phyloP scores from a whole-genome alignment of 192 early-diverging fungal species.

The Gryganskiella cystojenkinii region DNA sequence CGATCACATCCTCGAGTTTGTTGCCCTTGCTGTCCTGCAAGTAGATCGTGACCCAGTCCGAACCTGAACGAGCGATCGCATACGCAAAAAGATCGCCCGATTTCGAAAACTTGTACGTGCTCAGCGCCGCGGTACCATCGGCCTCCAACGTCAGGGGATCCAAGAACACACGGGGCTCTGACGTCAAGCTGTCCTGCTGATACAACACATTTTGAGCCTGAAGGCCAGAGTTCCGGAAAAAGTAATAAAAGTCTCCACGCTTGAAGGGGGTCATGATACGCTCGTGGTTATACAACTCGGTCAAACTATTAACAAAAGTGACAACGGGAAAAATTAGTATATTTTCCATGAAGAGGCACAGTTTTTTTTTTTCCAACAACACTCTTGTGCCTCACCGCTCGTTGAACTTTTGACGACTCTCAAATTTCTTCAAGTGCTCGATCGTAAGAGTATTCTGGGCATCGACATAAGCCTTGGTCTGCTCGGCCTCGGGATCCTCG shows the following conservation, averaged over 20 bases:
- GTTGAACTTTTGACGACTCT: slow-evolving; percentile 23
- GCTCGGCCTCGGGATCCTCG: slow-evolving; percentile 70
- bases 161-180: slow-evolving; percentile 52
- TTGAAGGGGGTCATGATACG: slow-evolving; percentile 64
- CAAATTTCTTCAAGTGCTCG: slow-evolving; percentile 58
- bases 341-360: no score
- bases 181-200: slow-evolving; percentile 54
- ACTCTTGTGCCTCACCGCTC: no score
- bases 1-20: slow-evolving; percentile 44
- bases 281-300: slow-evolving; percentile 66
- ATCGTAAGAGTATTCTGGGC: slow-evolving; percentile 65
- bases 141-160: slow-evolving; percentile 63
- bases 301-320: slow-evolving; percentile 48
- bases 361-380: no score
- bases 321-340: no score
- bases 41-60: slow-evolving; percentile 73
- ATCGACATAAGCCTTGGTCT: slow-evolving; percentile 74
- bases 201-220: slow-evolving; percentile 70
- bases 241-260: slow-evolving; percentile 67
- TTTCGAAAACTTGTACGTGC: slow-evolving; percentile 63
- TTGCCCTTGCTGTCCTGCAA: slow-evolving; percentile 32
- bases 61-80: slow-evolving; percentile 62
- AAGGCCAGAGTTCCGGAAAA: slow-evolving; percentile 69
- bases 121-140: slow-evolving; percentile 64
- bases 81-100: slow-evolving; percentile 66